Evolutionary conservation across 1,284 basidiomycete genomes (phyloP).

Genomic region (Boletus sp.): DNA sequence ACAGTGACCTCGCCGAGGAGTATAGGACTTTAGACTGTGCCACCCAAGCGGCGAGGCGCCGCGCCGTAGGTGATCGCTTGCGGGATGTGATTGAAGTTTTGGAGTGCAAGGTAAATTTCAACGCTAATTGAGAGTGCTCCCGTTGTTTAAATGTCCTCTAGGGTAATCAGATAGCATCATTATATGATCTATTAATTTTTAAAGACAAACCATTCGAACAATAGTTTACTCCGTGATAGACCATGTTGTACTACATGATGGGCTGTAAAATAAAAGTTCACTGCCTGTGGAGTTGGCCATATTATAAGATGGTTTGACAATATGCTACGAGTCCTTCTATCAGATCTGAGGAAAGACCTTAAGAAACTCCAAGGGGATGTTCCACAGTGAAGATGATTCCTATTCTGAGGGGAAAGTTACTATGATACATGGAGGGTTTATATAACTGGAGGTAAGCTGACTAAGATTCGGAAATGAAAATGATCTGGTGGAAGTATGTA

Average conservation of each 20-base stretch:
- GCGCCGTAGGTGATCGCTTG: constrained; percentile 80
- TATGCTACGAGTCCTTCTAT: no score
- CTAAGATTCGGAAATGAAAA: no score
- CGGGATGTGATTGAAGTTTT: constrained; percentile 87
- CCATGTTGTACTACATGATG: not conserved
- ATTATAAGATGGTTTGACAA: no score
- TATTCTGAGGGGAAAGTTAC: no score
- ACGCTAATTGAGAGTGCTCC: not conserved
- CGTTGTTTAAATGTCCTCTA: constrained; percentile 31
- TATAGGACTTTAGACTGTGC: constrained; percentile 85
- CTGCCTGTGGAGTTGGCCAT: no score
- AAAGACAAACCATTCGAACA: constrained; percentile 55
- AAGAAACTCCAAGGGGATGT: no score
- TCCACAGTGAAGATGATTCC: no score
- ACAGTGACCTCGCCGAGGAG: constrained; percentile 83
- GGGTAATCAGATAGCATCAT: constrained; percentile 86
- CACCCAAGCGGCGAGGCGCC: constrained; percentile 75
- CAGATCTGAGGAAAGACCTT: no score
- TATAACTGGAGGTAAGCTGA: no score
- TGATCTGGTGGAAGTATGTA: no score
- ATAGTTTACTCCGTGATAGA: constrained; percentile 6
- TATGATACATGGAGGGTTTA: no score
- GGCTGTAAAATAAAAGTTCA: no score
- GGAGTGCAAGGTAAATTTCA: constrained; percentile 70
- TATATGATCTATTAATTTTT: constrained; percentile 78